Base-by-base conservation (phyloP, 805 yeast genomes). In the Suhomyces xylopsoci region DNA sequence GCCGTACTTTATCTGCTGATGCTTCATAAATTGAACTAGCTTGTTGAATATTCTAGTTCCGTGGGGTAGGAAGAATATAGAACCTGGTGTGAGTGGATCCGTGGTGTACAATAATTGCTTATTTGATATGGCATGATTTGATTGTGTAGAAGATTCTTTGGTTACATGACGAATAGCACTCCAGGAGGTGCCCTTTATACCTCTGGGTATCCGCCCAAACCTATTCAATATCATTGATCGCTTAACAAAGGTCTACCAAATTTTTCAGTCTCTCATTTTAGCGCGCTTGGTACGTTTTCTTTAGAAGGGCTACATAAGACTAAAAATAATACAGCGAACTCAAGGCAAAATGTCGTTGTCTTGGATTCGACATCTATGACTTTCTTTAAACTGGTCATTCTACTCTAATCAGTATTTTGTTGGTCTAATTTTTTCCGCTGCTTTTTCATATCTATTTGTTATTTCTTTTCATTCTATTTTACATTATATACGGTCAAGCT, bases 41-140 rank as follows among this genome's bases (percentile, higher is more conserved):
- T 83, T 87, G 67, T 90, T 89, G 74, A 92, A 88, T 24, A 94
- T 80, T 44, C 93, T 76, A 1, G 97, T 84, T 2, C 99, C 99
- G 63, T 90, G 91, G 0, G 98, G 98, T 40, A 93, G 76, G 61
- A 94, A 90, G 74, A 94, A 94, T 1, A 89, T 81, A 0, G 96
- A 88, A 0, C 99, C 99, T 0, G 98, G 98, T 0, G 97, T 87
- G 17, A 81, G 70, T 6, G 87, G 81, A 67, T 90, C 96, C 3
- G 88, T 84, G 76, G 86, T 82, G 66, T 85, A 94, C 44, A 94
- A 73, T 56, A 82, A 82, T 66, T 94, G 98, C 51, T 79, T 80
- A 22, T 74, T 77, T 14, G 94, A 83, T 28, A 86, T 72, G 17
- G 77, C 55, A 26, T 69, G 76, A 57, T 71, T 73, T 10, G 68